A percentile compares a stretch with the other conserved stretches of the same genome.
Conservation (phyloP, 331 rosid species). For the Pyrus hybrid region DNA sequence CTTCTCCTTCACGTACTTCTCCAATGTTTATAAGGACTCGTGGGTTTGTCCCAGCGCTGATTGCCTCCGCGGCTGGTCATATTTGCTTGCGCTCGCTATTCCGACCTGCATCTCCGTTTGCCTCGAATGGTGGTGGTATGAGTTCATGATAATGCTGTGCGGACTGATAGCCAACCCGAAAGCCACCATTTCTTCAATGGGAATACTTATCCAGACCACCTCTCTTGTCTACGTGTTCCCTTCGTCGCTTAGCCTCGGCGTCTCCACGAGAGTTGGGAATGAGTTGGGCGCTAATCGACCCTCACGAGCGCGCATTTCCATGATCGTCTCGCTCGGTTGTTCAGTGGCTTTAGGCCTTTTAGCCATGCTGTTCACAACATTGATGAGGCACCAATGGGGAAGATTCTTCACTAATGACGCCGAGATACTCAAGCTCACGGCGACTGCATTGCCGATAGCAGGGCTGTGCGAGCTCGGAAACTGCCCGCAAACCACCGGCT, state of each 20-base stretch:
- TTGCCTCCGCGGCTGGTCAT: constrained; percentile 70
- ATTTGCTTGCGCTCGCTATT: constrained; percentile 54
- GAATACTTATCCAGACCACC: constrained; percentile 82
- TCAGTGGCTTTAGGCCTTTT: constrained; percentile 48
- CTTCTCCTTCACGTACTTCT: constrained; percentile 50
- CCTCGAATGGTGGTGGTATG: constrained; percentile 99
- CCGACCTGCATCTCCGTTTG: constrained; percentile 93
- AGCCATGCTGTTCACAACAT: constrained; percentile 57
- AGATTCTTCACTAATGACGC: constrained; percentile 59
- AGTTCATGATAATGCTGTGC: constrained; percentile 78
- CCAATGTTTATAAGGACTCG: constrained; percentile 61
- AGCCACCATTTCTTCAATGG: constrained; percentile 89
- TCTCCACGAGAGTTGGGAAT: constrained; percentile 74
- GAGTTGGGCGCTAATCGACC: constrained; percentile 83
- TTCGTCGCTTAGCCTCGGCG: constrained; percentile 73
- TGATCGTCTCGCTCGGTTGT: constrained; percentile 55
- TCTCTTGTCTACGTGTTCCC: constrained; percentile 86
- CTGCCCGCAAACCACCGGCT: constrained; percentile 90
- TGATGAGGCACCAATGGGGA: constrained; percentile 75
- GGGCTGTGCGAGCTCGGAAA: constrained; percentile 96
- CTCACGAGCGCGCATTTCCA: constrained; percentile 55
- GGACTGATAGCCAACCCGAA: constrained; percentile 70
- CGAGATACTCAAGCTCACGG: constrained; percentile 58
- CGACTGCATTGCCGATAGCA: constrained; percentile 66
- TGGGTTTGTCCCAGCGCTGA: constrained; percentile 76